Percentiles rank a stretch among this genome's conserved stretches.
phyloP scores from a whole-genome alignment of 2,329 filamentous ascomycete species.

The Parascedosporium putredinis region DNA sequence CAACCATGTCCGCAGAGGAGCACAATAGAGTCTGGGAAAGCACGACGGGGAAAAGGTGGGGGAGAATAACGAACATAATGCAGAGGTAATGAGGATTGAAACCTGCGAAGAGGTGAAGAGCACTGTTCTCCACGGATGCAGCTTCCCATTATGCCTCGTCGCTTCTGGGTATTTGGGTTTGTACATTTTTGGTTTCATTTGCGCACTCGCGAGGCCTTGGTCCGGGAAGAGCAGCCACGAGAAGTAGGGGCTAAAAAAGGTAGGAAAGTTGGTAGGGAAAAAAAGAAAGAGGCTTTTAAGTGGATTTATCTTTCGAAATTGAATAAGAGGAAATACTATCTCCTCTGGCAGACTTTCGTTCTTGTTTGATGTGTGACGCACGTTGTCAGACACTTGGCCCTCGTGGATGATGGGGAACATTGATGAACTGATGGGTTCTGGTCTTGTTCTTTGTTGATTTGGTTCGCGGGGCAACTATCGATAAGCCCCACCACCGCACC shows the following conservation, averaged over 20 bases:
- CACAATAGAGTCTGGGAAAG: neutral
- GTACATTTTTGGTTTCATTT: neutral
- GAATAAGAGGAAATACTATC: too few relatives aligned
- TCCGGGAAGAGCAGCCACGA: too few relatives aligned
- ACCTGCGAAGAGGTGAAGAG: constrained; percentile 62
- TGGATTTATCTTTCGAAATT: too few relatives aligned
- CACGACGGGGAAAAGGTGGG: neutral
- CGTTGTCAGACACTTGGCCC: neutral
- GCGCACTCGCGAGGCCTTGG: too few relatives aligned
- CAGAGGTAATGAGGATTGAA: constrained; percentile 53
- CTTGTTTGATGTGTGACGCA: neutral
- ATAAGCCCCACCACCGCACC: constrained; percentile 21
- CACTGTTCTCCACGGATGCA: constrained; percentile 25
- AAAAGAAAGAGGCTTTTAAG: too few relatives aligned
- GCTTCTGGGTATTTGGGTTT: neutral
- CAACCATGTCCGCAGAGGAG: too few relatives aligned
- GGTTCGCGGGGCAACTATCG: constrained; percentile 34
- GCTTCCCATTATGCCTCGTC: neutral
- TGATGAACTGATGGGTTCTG: neutral
- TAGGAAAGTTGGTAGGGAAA: too few relatives aligned
- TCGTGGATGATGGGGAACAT: too few relatives aligned
- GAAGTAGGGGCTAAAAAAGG: too few relatives aligned
- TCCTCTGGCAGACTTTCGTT: too few relatives aligned
- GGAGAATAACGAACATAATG: constrained; percentile 42
- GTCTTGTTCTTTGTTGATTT: constrained; percentile 12